Evolutionary conservation across 257 asterid species (phyloP).

Genomic region (Fraxinus cuspidata): DNA sequence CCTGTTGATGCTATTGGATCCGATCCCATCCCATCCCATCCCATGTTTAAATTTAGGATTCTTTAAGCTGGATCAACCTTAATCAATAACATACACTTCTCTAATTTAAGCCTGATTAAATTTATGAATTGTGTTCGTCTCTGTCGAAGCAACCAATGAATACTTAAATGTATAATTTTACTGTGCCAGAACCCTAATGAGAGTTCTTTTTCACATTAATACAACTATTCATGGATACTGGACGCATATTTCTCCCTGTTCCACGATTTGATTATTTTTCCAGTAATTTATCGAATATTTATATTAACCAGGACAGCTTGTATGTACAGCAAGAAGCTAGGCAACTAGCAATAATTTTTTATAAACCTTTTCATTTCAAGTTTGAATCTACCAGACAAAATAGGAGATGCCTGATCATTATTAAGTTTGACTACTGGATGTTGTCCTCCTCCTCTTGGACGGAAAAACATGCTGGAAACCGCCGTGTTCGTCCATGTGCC

Average conservation of each 20-base stretch:
- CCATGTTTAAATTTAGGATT: too few species aligned
- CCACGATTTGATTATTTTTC: neutral
- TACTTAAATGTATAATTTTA: too few species aligned
- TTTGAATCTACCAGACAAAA: constrained; percentile 41
- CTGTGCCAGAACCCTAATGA: too few species aligned
- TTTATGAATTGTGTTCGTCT: too few species aligned
- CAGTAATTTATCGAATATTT: neutral
- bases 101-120: too few species aligned
- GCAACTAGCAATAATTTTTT: constrained; percentile 22
- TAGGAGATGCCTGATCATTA: constrained; percentile 24
- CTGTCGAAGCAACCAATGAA: too few species aligned
- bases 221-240: too few species aligned
- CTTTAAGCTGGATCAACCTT: neutral
- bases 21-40: constrained; percentile 28
- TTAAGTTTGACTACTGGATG: constrained; percentile 53
- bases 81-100: neutral
- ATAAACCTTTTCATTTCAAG: neutral
- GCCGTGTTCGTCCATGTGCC: constrained; percentile 53
- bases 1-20: constrained; percentile 31
- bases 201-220: too few species aligned
- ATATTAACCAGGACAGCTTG: constrained; percentile 27
- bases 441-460: constrained; percentile 67
- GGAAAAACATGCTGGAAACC: constrained; percentile 48
- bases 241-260: too few species aligned
- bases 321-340: constrained; percentile 28